These are phyloP conservation scores for Verticillium tricorpus DNA, from an alignment of 2,329 filamentous ascomycete species.

Conservation along the genomic window DNA sequence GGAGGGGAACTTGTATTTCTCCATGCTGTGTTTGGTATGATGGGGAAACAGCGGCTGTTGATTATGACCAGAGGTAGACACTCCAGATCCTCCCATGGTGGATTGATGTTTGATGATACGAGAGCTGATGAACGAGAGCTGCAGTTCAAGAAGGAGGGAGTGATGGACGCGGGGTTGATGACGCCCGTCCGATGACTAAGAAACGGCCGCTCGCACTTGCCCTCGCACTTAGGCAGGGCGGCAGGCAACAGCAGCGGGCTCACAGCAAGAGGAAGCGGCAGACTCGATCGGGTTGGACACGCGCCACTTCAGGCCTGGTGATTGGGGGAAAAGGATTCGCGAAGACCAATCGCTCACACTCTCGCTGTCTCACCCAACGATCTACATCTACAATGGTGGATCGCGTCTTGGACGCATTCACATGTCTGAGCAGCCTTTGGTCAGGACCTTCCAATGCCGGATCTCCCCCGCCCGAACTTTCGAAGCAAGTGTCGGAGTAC, in stretches of 20 bases:
- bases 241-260: neutral
- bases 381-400: neutral
- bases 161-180: neutral
- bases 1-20: constrained; percentile 36
- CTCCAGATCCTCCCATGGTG: neutral
- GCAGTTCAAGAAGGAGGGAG: neutral
- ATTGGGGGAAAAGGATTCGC: neutral
- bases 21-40: neutral
- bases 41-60: neutral
- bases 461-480: neutral
- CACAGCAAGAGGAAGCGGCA: neutral
- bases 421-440: neutral
- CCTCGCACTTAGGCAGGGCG: neutral
- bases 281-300: neutral
- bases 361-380: neutral
- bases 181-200: neutral
- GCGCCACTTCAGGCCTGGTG: neutral
- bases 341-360: neutral
- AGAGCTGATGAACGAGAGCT: too few species aligned
- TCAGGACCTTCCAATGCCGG: neutral
- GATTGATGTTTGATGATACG: neutral
- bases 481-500: neutral
- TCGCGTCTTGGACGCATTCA: neutral
- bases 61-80: neutral
- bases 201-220: neutral